Evolutionary conservation across 1,284 basidiomycete species (phyloP).

Genomic region (Thecaphora frezii): DNA sequence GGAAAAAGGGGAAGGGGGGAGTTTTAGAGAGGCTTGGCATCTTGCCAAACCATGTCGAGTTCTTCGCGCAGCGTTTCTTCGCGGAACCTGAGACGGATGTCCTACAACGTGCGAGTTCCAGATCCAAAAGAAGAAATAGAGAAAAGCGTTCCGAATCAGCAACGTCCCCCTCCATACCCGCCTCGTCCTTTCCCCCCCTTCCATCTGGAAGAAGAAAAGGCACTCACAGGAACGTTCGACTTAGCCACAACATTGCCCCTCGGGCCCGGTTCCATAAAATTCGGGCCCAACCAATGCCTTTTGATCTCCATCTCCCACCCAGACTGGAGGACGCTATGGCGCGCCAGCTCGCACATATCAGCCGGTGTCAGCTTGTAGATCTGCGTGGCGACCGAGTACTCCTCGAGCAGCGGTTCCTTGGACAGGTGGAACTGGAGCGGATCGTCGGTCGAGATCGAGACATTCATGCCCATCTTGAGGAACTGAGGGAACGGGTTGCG

Average conservation of each 20-base stretch:
- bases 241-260: slow-evolving; percentile 51
- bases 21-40: background rate
- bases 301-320: slow-evolving; percentile 99
- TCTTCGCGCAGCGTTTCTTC: slow-evolving; percentile 86
- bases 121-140: background rate
- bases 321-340: slow-evolving; percentile 92
- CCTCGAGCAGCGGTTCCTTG: slow-evolving; percentile 85
- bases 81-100: slow-evolving; percentile 83
- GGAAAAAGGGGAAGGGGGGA: too few relatives aligned
- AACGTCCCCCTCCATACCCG: background rate
- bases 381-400: slow-evolving; percentile 90
- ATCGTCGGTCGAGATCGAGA: slow-evolving; percentile 94
- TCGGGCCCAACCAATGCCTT: slow-evolving; percentile 75
- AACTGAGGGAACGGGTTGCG: slow-evolving; percentile 95
- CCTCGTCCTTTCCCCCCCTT: too few relatives aligned
- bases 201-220: too few relatives aligned
- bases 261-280: slow-evolving; percentile 72
- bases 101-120: slow-evolving; percentile 34
- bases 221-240: slow-evolving; percentile 81
- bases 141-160: background rate
- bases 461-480: slow-evolving; percentile 93
- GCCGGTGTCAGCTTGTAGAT: slow-evolving; percentile 57
- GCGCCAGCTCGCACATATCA: slow-evolving; percentile 80
- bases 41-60: slow-evolving; percentile 46
- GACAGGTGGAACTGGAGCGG: slow-evolving; percentile 64